phyloP scores from a whole-genome alignment of 2,329 filamentous ascomycete genomes.

The Shiraia sp. region DNA sequence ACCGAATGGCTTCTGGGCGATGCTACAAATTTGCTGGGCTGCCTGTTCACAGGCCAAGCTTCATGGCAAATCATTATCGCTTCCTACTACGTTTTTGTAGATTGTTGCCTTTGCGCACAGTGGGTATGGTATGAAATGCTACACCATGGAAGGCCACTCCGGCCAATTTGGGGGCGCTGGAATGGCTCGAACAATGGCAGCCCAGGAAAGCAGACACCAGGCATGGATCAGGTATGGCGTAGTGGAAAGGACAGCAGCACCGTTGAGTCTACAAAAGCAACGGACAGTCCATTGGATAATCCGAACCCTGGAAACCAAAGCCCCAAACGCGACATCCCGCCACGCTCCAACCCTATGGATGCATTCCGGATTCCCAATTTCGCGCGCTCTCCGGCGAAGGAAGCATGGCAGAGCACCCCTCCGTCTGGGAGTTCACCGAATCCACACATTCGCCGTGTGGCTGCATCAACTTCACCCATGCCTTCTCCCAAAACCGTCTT shows the following conservation, averaged over 20 bases:
- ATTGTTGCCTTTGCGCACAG: constrained; percentile 64
- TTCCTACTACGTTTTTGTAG: constrained; percentile 68
- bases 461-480: constrained; percentile 48
- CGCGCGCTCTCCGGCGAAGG: constrained; percentile 36
- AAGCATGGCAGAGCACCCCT: constrained; percentile 27
- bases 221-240: constrained; percentile 36
- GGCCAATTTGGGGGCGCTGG: constrained; percentile 39
- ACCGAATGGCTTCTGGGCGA: constrained; percentile 69
- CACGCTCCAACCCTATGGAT: constrained; percentile 37
- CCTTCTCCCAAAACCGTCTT: constrained; percentile 52
- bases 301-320: constrained; percentile 15
- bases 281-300: constrained; percentile 6
- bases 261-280: constrained; percentile 5
- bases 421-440: constrained; percentile 25
- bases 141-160: constrained; percentile 53
- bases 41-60: constrained; percentile 66
- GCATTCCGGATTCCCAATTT: constrained; percentile 45
- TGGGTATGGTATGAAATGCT: constrained; percentile 68
- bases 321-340: constrained; percentile 22
- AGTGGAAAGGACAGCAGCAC: constrained; percentile 16
- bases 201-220: constrained; percentile 19
- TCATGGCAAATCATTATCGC: constrained; percentile 69
- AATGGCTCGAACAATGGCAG: constrained; percentile 20
- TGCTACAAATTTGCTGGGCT: constrained; percentile 64
- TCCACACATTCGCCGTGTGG: constrained; percentile 37